Conservation (phyloP, 441 rosid genomes). For the Gossypium lobatum region DNA sequence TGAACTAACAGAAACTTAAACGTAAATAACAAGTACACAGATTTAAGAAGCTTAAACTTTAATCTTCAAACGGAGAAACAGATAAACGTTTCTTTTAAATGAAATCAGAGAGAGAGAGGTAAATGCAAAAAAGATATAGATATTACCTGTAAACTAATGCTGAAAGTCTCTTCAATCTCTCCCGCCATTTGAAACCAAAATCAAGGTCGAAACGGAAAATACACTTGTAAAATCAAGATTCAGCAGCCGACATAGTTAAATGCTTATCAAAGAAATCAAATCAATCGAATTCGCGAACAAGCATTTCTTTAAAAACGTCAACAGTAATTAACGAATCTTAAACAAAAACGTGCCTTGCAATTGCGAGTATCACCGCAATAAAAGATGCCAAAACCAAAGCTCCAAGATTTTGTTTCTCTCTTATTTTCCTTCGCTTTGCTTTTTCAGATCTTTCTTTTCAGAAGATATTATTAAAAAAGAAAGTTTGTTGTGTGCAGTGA, state of each 20-base stretch:
- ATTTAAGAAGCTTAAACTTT: background rate
- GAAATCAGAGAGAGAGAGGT: background rate
- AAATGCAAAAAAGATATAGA: background rate
- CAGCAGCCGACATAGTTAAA: background rate
- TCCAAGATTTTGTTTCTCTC: background rate
- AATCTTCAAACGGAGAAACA: background rate
- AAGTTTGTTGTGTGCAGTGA: background rate
- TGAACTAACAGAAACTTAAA: background rate
- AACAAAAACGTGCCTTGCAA: constrained; percentile 7
- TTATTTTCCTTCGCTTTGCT: background rate
- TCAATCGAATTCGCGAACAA: background rate
- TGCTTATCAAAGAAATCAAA: background rate
- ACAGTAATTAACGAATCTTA: constrained; percentile 1
- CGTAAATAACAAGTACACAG: background rate
- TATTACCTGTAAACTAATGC: constrained; percentile 50
- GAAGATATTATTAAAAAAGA: background rate
- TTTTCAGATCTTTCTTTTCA: background rate
- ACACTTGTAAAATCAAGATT: background rate
- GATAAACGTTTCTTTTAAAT: background rate
- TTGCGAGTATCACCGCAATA: background rate
- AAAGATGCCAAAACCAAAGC: background rate
- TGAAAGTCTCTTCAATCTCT: constrained; percentile 52
- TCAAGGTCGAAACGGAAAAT: constrained; percentile 13
- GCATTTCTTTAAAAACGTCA: background rate
- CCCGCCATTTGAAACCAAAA: constrained; percentile 45